Conservation (phyloP, 768 basidiomycete species). For the Boletus rufocinnamomeus region DNA sequence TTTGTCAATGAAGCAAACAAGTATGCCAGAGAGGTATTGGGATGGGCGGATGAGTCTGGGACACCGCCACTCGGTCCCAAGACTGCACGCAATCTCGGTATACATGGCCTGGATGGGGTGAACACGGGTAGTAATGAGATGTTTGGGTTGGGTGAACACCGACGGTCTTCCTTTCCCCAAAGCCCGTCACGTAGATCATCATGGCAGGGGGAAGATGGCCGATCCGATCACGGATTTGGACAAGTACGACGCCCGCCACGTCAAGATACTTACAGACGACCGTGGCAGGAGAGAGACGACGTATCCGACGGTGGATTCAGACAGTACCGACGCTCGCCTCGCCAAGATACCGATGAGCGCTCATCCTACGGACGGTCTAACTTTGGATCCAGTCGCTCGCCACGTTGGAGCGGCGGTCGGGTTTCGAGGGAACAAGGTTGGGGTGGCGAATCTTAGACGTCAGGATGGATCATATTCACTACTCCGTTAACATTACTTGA, state of each 20-base stretch:
- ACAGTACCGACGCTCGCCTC: conserved; percentile 2
- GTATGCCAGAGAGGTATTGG: conserved; percentile 39
- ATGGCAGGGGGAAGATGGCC: conserved; percentile 9
- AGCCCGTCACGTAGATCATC: conserved; percentile 13
- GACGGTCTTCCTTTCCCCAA: conserved; percentile 8
- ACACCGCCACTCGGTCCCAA: conserved; percentile 44
- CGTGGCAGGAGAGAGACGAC: conserved; percentile 1
- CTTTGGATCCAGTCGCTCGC: conserved; percentile 6
- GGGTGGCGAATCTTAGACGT: conserved; percentile 3
- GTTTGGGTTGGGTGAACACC: background rate
- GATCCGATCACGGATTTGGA: background rate
- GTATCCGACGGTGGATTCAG: background rate
- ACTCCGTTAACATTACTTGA: conserved; percentile 2
- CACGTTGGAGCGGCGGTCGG: conserved; percentile 4
- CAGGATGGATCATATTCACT: background rate
- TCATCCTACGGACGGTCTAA: conserved; percentile 7
- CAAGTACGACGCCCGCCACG: conserved; percentile 3
- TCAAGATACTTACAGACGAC: background rate
- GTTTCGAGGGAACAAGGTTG: conserved; percentile 9
- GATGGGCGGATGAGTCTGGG: conserved; percentile 37
- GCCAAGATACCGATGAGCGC: conserved; percentile 5
- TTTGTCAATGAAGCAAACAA: conserved; percentile 44
- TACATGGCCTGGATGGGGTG: conserved; percentile 40
- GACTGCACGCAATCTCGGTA: conserved; percentile 52
- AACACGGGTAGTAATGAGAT: conserved; percentile 13